Conservation (phyloP, 2,329 filamentous ascomycete genomes). For the Cyanodermella asteris region DNA sequence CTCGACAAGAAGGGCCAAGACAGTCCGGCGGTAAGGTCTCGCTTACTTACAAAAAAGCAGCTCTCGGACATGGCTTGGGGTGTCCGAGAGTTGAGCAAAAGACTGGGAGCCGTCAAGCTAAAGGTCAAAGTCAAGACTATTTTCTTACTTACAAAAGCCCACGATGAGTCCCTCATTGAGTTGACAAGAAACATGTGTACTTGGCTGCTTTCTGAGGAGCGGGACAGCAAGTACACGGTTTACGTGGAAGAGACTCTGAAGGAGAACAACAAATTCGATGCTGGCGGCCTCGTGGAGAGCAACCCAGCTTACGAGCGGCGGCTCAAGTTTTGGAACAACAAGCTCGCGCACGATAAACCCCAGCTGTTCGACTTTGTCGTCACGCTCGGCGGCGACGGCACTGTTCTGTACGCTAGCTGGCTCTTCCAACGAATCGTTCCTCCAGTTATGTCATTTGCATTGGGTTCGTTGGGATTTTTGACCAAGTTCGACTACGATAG, state of each 20-base stretch:
- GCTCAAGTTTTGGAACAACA: conserved; percentile 63
- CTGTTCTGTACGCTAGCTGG: conserved; percentile 89
- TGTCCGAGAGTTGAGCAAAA: conserved; percentile 72
- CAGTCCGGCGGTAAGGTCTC: conserved; percentile 29
- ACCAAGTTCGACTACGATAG: conserved; percentile 87
- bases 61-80: conserved; percentile 94
- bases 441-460: conserved; percentile 72
- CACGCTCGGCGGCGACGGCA: conserved; percentile 88
- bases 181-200: conserved; percentile 55
- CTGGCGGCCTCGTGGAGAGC: conserved; percentile 42
- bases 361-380: conserved; percentile 88
- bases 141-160: conserved; percentile 79
- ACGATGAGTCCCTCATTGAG: conserved; percentile 57
- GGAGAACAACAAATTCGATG: conserved; percentile 51
- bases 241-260: conserved; percentile 60
- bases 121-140: conserved; percentile 63
- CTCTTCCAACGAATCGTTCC: conserved; percentile 90
- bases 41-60: conserved; percentile 86
- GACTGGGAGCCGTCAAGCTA: conserved; percentile 61
- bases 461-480: conserved; percentile 82
- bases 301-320: conserved; percentile 32
- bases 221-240: conserved; percentile 48
- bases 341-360: conserved; percentile 54
- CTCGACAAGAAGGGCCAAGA: conserved; percentile 12
- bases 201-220: conserved; percentile 58